Percentiles rank a stretch among this genome's conserved stretches.
Conservation (phyloP, 306 rosid genomes). For the Rubus idaeus region DNA sequence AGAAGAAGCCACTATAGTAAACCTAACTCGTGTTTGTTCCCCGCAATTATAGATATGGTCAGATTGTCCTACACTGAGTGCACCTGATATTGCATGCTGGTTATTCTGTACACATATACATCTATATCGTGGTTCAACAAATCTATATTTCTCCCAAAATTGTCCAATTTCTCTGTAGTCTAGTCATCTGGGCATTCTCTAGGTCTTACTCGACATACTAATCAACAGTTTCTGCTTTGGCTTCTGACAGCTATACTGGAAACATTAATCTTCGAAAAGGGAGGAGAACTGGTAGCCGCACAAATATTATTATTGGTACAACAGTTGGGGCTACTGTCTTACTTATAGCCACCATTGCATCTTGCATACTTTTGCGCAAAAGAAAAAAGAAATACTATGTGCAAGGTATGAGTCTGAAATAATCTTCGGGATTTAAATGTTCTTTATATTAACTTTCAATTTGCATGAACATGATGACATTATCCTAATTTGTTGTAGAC, state of each 20-base stretch:
- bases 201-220: background rate
- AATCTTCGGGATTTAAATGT: background rate
- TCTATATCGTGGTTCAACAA: background rate
- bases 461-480: slow-evolving; percentile 24
- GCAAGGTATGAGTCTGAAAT: slow-evolving; percentile 49
- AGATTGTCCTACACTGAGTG: background rate
- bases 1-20: background rate
- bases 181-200: background rate
- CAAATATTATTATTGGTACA: slow-evolving; percentile 60
- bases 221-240: slow-evolving; percentile 22
- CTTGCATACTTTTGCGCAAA: slow-evolving; percentile 54
- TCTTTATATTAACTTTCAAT: slow-evolving; percentile 16
- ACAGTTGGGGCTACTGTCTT: slow-evolving; percentile 77
- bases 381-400: slow-evolving; percentile 50
- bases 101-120: background rate
- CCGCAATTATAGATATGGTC: background rate
- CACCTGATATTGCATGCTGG: background rate
- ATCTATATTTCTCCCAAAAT: background rate
- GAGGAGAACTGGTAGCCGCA: slow-evolving; percentile 41
- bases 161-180: slow-evolving; percentile 1
- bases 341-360: slow-evolving; percentile 61
- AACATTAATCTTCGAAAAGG: slow-evolving; percentile 69
- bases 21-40: background rate
- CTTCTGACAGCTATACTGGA: slow-evolving; percentile 65
- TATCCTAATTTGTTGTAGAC: slow-evolving; percentile 42